Conservation (phyloP, 306 rosid species). For the Potentilla sterilis region DNA sequence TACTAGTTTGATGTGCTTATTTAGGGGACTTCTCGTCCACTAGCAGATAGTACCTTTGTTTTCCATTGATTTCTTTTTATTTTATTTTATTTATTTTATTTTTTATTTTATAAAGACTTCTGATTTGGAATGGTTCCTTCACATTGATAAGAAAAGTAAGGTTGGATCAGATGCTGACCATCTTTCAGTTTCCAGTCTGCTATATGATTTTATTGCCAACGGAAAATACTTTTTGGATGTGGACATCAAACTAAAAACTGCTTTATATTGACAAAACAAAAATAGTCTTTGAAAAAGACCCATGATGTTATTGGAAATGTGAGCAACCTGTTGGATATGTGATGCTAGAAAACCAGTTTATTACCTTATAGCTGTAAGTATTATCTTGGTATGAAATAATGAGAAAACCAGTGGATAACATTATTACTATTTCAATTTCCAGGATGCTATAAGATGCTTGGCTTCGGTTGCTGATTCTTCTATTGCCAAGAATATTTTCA, state of each 20-base stretch:
- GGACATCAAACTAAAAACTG: not conserved
- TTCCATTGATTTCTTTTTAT: not conserved
- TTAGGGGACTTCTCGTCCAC: not conserved
- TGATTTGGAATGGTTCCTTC: not conserved
- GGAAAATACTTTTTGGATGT: not conserved
- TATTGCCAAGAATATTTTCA: constrained; percentile 44
- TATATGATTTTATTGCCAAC: not conserved
- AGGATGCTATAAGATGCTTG: constrained; percentile 87
- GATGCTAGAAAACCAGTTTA: not conserved
- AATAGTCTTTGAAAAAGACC: not conserved
- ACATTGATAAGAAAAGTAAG: not conserved
- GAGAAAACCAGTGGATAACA: not conserved
- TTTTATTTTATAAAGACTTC: not conserved
- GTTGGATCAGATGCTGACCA: not conserved
- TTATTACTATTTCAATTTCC: constrained; percentile 21
- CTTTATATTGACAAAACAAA: not conserved
- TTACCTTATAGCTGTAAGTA: not conserved
- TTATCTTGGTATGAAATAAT: not conserved
- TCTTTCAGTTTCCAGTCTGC: not conserved
- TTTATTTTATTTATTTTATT: no score
- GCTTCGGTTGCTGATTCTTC: constrained; percentile 80
- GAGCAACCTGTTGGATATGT: not conserved
- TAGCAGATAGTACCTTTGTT: not conserved
- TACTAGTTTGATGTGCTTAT: not conserved
- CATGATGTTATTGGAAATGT: not conserved